Conservation (phyloP, 106 monocot genomes). For the Vanilla planifolia region DNA sequence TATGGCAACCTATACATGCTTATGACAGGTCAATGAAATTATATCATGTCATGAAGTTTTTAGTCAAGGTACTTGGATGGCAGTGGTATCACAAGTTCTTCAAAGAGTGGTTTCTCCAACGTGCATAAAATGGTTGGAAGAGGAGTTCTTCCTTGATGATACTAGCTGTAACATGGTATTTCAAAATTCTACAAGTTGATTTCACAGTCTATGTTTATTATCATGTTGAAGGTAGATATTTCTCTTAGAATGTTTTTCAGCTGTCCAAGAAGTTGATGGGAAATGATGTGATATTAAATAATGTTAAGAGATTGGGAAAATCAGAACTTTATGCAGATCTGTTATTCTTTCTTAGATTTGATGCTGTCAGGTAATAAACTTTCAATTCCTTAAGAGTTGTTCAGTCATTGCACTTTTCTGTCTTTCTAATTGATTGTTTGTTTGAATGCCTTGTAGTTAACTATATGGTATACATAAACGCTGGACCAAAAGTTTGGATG, state of each 20-base stretch:
- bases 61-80: constrained; percentile 39
- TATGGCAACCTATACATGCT: neutral
- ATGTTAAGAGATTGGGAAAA: constrained; percentile 56
- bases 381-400: neutral
- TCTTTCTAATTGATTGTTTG: neutral
- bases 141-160: constrained; percentile 39
- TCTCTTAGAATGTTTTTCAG: constrained; percentile 37
- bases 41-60: constrained; percentile 21
- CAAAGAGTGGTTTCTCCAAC: constrained; percentile 35
- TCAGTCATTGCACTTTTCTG: too few relatives aligned
- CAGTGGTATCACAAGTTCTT: constrained; percentile 32
- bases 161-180: constrained; percentile 38
- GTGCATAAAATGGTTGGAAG: constrained; percentile 60
- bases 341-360: constrained; percentile 76
- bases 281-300: constrained; percentile 48
- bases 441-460: too few relatives aligned
- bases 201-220: neutral
- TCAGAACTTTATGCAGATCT: constrained; percentile 77
- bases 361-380: constrained; percentile 57
- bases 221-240: constrained; percentile 7
- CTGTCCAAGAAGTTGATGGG: constrained; percentile 44
- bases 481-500: too few relatives aligned
- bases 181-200: neutral
- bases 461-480: too few relatives aligned
- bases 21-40: constrained; percentile 54